Evolutionary conservation across 495 filamentous ascomycete species (phyloP).

Genomic region (Talaromyces borbonicus): DNA sequence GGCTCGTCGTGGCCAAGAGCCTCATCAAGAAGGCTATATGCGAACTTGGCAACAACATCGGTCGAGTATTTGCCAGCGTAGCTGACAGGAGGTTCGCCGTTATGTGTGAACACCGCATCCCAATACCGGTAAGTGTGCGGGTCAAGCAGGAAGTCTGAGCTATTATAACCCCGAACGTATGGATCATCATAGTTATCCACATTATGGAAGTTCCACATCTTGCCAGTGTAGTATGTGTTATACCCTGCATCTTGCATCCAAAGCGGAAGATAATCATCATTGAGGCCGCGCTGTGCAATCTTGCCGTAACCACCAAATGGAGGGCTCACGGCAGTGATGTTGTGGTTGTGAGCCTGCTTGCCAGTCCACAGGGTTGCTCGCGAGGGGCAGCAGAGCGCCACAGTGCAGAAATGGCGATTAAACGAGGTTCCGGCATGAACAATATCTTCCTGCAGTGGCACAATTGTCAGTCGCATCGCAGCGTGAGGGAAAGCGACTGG

Average conservation of each 20-base stretch:
- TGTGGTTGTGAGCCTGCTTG: constrained; percentile 61
- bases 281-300: constrained; percentile 54
- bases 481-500: no score
- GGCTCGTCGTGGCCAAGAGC: constrained; percentile 42
- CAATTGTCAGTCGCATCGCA: no score
- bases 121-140: constrained; percentile 64
- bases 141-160: constrained; percentile 58
- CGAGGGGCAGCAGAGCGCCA: constrained; percentile 55
- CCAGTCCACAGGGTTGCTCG: constrained; percentile 57
- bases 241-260: constrained; percentile 66
- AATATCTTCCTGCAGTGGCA: no score
- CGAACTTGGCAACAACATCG: constrained; percentile 55
- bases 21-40: constrained; percentile 53
- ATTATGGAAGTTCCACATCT: constrained; percentile 59
- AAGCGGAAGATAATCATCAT: constrained; percentile 55
- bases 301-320: constrained; percentile 65
- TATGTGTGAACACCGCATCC: constrained; percentile 56
- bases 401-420: constrained; percentile 51
- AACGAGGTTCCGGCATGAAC: constrained; percentile 51
- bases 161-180: constrained; percentile 45
- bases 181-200: constrained; percentile 49
- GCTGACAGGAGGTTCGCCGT: constrained; percentile 46
- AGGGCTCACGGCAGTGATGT: constrained; percentile 59
- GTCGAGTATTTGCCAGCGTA: constrained; percentile 48
- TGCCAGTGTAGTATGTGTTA: constrained; percentile 64